Conservation (phyloP, 805 yeast genomes). For the Kurtzmaniella cleridarum region DNA sequence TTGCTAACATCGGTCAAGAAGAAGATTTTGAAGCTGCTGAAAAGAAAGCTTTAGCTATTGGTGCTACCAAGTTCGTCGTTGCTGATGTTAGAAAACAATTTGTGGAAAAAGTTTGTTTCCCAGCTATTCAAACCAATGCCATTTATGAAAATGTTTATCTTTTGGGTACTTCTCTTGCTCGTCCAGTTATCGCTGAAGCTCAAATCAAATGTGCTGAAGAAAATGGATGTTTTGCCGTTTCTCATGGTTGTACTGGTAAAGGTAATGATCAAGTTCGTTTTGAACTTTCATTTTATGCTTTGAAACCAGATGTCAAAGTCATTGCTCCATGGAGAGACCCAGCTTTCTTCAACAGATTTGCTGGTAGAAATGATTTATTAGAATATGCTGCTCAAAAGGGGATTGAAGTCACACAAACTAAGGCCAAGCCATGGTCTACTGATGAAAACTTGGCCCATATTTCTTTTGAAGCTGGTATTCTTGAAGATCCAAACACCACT, state of each 20-base stretch:
- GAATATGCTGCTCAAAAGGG: conserved; percentile 89
- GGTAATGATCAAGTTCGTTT: conserved; percentile 99
- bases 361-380: conserved; percentile 94
- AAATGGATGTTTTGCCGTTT: conserved; percentile 97
- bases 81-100: conserved; percentile 95
- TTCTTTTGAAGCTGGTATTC: conserved; percentile 98
- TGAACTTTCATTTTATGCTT: conserved; percentile 93
- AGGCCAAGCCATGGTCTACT: conserved; percentile 99
- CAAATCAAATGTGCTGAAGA: conserved; percentile 95
- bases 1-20: conserved; percentile 99
- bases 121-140: conserved; percentile 97
- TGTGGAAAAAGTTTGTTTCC: conserved; percentile 87
- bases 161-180: conserved; percentile 95
- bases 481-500: conserved; percentile 97
- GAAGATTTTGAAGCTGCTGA: conserved; percentile 98
- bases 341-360: conserved; percentile 86
- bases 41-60: conserved; percentile 91
- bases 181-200: conserved; percentile 98
- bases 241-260: conserved; percentile 99
- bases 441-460: conserved; percentile 99
- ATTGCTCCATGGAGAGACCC: conserved; percentile 99
- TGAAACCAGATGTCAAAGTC: conserved; percentile 93
- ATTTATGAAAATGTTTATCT: conserved; percentile 96
- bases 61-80: conserved; percentile 92
- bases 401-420: conserved; percentile 95